Conservation (phyloP, 257 asterid genomes). For the Ajuga chamaepitys region DNA sequence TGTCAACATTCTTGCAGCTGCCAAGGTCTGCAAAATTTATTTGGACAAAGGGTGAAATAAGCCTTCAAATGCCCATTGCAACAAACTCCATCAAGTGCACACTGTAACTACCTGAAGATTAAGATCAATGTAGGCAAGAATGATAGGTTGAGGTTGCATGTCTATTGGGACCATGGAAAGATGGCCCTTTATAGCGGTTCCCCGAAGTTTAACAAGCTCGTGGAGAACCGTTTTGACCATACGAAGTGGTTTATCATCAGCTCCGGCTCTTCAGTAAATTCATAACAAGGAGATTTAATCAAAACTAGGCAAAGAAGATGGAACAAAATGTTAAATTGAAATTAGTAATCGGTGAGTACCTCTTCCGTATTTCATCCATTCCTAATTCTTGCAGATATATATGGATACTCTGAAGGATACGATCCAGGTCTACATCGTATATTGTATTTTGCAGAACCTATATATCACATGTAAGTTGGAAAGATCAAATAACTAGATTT, state of each 20-base stretch:
- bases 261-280: conserved; percentile 74
- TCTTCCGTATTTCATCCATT: conserved; percentile 93
- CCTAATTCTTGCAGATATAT: conserved; percentile 91
- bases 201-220: conserved; percentile 97
- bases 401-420: conserved; percentile 94
- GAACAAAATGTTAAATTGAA: neutral
- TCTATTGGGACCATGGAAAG: conserved; percentile 97
- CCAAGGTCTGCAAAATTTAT: conserved; percentile 67
- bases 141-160: conserved; percentile 93
- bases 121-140: conserved; percentile 97
- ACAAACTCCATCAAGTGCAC: neutral
- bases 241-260: conserved; percentile 97
- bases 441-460: conserved; percentile 96
- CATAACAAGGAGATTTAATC: conserved; percentile 3
- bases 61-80: neutral
- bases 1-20: conserved; percentile 99
- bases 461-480: conserved; percentile 19
- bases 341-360: conserved; percentile 34
- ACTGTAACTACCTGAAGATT: conserved; percentile 74
- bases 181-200: conserved; percentile 98
- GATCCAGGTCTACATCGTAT: conserved; percentile 89
- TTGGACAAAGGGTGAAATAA: neutral
- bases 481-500: neutral
- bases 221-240: conserved; percentile 99
- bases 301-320: neutral